Evolutionary conservation across 2,329 filamentous ascomycete genomes (phyloP).

Genomic region (Aspergillus fumigatus): DNA sequence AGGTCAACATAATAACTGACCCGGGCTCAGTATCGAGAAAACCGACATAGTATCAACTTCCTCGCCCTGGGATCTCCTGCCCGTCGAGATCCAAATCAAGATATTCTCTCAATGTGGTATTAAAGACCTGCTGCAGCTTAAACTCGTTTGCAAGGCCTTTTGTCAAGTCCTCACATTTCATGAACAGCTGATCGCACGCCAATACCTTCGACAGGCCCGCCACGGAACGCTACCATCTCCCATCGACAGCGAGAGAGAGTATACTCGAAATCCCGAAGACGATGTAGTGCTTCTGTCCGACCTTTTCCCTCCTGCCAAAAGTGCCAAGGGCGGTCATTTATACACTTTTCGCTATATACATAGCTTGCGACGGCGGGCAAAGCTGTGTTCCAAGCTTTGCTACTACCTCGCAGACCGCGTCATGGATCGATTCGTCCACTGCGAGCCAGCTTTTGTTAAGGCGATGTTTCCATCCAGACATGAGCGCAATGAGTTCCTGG

Average conservation of each 20-base stretch:
- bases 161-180: constrained; percentile 32
- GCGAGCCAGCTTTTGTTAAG: constrained; percentile 28
- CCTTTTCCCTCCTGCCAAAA: constrained; percentile 37
- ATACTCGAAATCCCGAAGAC: constrained; percentile 40
- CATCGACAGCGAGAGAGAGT: constrained; percentile 30
- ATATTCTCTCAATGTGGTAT: constrained; percentile 40
- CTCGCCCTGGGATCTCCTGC: constrained; percentile 37
- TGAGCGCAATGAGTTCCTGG: constrained; percentile 31
- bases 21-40: constrained; percentile 18
- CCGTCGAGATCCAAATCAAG: constrained; percentile 39
- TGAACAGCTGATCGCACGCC: constrained; percentile 38
- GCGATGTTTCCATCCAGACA: constrained; percentile 29
- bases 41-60: constrained; percentile 22
- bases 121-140: constrained; percentile 32
- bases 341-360: constrained; percentile 41
- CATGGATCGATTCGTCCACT: constrained; percentile 35
- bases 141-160: constrained; percentile 38
- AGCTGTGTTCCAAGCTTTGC: constrained; percentile 35
- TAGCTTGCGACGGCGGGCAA: constrained; percentile 34
- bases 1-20: constrained; percentile 7
- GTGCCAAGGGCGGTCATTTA: constrained; percentile 32
- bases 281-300: constrained; percentile 42
- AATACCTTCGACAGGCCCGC: constrained; percentile 38
- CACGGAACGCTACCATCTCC: constrained; percentile 41
- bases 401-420: constrained; percentile 41